Conservation (phyloP, 1,284 basidiomycete species). For the Marasmius oreades region DNA sequence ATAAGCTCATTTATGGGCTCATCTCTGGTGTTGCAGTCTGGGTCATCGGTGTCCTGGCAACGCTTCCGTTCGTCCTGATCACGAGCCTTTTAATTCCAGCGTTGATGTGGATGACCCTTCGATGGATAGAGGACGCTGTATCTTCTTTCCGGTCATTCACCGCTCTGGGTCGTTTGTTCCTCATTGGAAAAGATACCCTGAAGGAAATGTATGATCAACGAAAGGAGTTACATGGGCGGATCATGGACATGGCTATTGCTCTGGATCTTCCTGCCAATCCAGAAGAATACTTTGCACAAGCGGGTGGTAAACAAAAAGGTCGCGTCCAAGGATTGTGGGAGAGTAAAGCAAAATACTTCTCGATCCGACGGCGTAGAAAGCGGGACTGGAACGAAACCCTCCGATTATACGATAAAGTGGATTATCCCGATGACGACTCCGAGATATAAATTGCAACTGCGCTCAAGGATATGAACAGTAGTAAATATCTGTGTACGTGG, state of each 20-base stretch:
- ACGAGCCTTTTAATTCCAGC: conserved; percentile 60
- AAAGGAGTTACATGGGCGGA: conserved; percentile 51
- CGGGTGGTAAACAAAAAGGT: conserved; percentile 64
- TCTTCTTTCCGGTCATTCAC: conserved; percentile 71
- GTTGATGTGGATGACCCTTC: conserved; percentile 82
- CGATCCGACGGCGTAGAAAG: conserved; percentile 71
- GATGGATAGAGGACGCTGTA: conserved; percentile 83
- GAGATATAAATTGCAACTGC: conserved; percentile 1
- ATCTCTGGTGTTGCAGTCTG: conserved; percentile 68
- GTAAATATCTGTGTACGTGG: neutral
- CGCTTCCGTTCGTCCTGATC: conserved; percentile 55
- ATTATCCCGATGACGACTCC: conserved; percentile 56
- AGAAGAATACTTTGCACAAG: conserved; percentile 56
- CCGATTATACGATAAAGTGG: conserved; percentile 73
- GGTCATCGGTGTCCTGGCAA: conserved; percentile 46
- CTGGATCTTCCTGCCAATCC: conserved; percentile 68
- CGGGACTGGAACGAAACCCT: conserved; percentile 87
- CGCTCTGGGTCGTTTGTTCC: conserved; percentile 58
- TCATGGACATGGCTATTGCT: conserved; percentile 61
- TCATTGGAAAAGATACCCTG: conserved; percentile 56
- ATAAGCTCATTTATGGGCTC: conserved; percentile 81
- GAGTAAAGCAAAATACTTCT: conserved; percentile 71
- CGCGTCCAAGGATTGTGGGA: conserved; percentile 64
- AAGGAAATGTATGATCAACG: conserved; percentile 50
- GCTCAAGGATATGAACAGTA: neutral